phyloP scores from a whole-genome alignment of 2,329 filamentous ascomycete species.

The Hortaea werneckii region DNA sequence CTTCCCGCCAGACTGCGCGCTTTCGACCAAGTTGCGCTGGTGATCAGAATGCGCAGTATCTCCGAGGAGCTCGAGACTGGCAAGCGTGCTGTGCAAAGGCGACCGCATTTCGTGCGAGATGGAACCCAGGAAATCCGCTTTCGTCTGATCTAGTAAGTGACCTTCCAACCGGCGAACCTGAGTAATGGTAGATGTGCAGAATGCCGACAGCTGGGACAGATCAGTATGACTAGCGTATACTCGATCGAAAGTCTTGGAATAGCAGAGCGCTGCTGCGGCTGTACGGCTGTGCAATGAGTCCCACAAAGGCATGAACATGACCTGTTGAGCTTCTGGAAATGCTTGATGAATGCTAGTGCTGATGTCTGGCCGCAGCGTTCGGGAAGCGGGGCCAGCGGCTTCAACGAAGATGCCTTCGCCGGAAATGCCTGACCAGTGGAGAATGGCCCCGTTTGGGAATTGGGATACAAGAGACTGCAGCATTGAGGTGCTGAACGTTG shows the following conservation, averaged over 20 bases:
- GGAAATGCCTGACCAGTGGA: neutral
- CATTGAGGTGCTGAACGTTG: neutral
- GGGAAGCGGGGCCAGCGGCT: neutral
- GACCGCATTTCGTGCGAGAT: slow-evolving; percentile 28
- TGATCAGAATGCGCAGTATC: slow-evolving; percentile 26
- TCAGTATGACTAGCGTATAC: neutral
- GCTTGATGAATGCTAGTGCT: neutral
- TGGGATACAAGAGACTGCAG: neutral
- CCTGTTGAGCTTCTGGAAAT: slow-evolving; percentile 3
- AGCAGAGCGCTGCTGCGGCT: neutral
- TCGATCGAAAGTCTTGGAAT: neutral
- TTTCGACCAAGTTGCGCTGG: slow-evolving; percentile 5
- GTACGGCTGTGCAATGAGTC: neutral
- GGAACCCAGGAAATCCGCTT: slow-evolving; percentile 29
- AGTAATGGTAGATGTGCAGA: slow-evolving; percentile 45
- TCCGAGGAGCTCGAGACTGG: slow-evolving; percentile 35
- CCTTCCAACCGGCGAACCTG: slow-evolving; percentile 46
- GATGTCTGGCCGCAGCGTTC: too few relatives aligned
- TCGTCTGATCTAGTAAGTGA: slow-evolving; percentile 30
- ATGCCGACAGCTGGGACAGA: slow-evolving; percentile 25
- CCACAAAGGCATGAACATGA: slow-evolving; percentile 4
- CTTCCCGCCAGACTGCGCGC: slow-evolving; percentile 28
- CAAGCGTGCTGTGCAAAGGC: slow-evolving; percentile 21
- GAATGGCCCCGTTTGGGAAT: neutral
- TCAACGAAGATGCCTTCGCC: neutral